Conservation (phyloP, 140 eudicot species). For the Oenanthe javanica region DNA sequence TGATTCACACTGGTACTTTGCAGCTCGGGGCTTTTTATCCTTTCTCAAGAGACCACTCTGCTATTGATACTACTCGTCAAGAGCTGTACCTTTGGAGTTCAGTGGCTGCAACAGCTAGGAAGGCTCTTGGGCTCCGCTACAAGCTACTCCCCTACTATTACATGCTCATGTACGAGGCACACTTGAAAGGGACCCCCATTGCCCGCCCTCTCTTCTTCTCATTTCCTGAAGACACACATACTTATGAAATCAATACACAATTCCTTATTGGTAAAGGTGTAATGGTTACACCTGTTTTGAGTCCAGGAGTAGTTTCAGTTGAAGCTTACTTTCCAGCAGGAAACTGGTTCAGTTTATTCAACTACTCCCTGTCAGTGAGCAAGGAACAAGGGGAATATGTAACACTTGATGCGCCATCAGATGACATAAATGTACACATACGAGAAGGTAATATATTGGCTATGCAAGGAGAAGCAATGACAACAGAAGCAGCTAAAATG, state of each 20-base stretch:
- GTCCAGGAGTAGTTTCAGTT: slow-evolving; percentile 34
- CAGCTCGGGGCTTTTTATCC: slow-evolving; percentile 87
- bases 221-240: slow-evolving; percentile 50
- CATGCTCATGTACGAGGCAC: slow-evolving; percentile 74
- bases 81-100: slow-evolving; percentile 85
- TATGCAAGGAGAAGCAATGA: slow-evolving; percentile 51
- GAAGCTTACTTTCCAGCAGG: slow-evolving; percentile 71
- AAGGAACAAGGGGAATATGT: slow-evolving; percentile 27
- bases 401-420: slow-evolving; percentile 53
- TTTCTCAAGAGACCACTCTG: slow-evolving; percentile 66
- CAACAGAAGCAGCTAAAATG: slow-evolving; percentile 19
- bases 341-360: slow-evolving; percentile 72
- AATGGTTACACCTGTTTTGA: slow-evolving; percentile 64
- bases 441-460: slow-evolving; percentile 70
- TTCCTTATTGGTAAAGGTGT: slow-evolving; percentile 76
- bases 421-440: slow-evolving; percentile 62
- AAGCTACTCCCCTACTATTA: slow-evolving; percentile 66
- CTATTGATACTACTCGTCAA: slow-evolving; percentile 31
- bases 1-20: neutral
- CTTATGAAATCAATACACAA: slow-evolving; percentile 56
- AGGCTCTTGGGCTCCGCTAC: slow-evolving; percentile 71
- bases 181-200: slow-evolving; percentile 56
- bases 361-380: slow-evolving; percentile 42
- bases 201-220: slow-evolving; percentile 78
- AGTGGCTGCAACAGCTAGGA: slow-evolving; percentile 63